Evolutionary conservation across 148 eudicot species (phyloP), one percentile per base, ranked within the genome.

Genomic region (Rhododendron kiyosumense): DNA sequence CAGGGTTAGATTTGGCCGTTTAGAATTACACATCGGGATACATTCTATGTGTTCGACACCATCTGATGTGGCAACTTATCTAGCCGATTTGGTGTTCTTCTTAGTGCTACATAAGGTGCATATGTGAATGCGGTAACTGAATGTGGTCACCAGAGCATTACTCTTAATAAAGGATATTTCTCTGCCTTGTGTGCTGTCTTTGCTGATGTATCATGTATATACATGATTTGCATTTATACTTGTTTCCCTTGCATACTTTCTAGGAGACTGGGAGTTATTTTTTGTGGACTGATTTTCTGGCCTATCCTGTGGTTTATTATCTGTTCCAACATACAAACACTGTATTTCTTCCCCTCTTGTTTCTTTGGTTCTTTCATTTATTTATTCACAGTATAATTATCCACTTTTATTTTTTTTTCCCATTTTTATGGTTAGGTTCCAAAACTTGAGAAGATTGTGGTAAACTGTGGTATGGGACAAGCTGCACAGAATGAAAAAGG

Each of bases 401-500:
- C 57, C 69, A 78, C 28, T 67, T 48, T 43, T 48, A 12, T 81
- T 54, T 3, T 26, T 26, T 32, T 22, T n/a, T 74, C 28, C 54
- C 84, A 85, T 77, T 84, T n/a, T 83, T 85, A 34, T 86, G 86
- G 11, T 80, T 88, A 97, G 99, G 94, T 97, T 84, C 99, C 99
- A 10, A 97, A 97, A 86, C 69, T 97, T 88, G 93, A 93, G 38
- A 97, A 97, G 89, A 90, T 97, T 69, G 98, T 95, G 30, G 96
- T 97, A 89, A 97, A 96, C 79, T 96, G 97, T 87, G 99, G 98
- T 54, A 96, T 96, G 84, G 99, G 98, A 34, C 97, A 95, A 81
- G 99, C 99, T 84, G 95, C 96, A 24, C 99, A 97, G 88, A 97
- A 97, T 89, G 91, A 93, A 18, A 97, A 95, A 91, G 99, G 98